These are phyloP conservation scores for Elaphomyces granulatus DNA, from an alignment of 495 filamentous ascomycete genomes.

Conservation along the genomic window DNA sequence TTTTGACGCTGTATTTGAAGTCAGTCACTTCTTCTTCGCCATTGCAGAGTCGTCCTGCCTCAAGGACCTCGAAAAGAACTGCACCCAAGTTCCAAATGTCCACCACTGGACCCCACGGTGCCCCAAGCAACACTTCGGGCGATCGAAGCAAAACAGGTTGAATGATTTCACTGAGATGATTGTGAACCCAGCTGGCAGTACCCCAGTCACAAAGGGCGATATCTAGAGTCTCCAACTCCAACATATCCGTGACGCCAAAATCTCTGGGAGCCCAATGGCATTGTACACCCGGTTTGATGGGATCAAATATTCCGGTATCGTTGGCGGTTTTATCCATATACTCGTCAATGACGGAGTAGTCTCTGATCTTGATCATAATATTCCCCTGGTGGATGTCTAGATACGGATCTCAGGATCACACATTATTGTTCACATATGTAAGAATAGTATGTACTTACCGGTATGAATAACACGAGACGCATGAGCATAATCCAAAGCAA, in stretches of 20 bases:
- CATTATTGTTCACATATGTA: slow-evolving; percentile 9
- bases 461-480: slow-evolving; percentile 10
- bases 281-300: neutral
- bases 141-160: slow-evolving; percentile 25
- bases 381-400: slow-evolving; percentile 15
- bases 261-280: neutral
- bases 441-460: slow-evolving; percentile 1
- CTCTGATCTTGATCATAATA: slow-evolving; percentile 10
- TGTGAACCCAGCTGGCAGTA: slow-evolving; percentile 5
- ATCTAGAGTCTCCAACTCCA: neutral
- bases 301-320: neutral
- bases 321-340: neutral
- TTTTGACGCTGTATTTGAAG: slow-evolving; percentile 23
- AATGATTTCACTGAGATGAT: slow-evolving; percentile 17
- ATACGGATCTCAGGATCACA: slow-evolving; percentile 2
- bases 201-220: neutral
- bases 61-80: slow-evolving; percentile 2
- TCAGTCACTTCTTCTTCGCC: slow-evolving; percentile 16
- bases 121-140: slow-evolving; percentile 25
- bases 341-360: neutral
- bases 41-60: slow-evolving; percentile 5
- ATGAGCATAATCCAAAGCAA: slow-evolving; percentile 13
- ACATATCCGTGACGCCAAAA: neutral
- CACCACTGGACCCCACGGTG: slow-evolving; percentile 18
- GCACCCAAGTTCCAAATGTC: slow-evolving; percentile 29